Evolutionary conservation across 2,329 filamentous ascomycete genomes (phyloP).

Genomic region (Stagonosporopsis chrysanthemi): DNA sequence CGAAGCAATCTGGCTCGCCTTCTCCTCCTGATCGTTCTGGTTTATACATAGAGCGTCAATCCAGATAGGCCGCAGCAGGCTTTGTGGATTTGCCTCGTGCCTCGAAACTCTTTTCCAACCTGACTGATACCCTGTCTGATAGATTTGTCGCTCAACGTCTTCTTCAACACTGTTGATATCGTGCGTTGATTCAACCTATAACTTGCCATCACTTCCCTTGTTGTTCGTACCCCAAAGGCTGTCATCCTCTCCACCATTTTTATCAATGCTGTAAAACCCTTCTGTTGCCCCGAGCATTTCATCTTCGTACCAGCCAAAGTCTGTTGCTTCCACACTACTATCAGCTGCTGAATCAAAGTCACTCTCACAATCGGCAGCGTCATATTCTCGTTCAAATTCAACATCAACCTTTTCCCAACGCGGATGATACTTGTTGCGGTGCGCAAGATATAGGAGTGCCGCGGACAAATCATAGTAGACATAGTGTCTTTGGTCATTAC

Average conservation of each 20-base stretch:
- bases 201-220: not conserved
- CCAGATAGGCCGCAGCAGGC: slow-evolving; percentile 8
- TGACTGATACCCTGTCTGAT: not conserved
- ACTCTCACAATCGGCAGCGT: not conserved
- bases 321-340: not conserved
- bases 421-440: not conserved
- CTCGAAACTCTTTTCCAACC: not conserved
- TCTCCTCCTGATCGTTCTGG: slow-evolving; percentile 17
- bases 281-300: not conserved
- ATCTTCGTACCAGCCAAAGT: not conserved
- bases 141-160: not conserved
- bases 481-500: not conserved
- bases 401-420: not conserved
- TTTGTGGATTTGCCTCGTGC: not conserved
- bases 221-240: not conserved
- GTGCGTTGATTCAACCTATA: not conserved
- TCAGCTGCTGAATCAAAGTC: not conserved
- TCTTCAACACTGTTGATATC: not conserved
- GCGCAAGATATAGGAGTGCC: slow-evolving; percentile 1
- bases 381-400: not conserved
- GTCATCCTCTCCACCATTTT: not conserved
- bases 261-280: not conserved
- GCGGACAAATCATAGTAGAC: not conserved
- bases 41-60: slow-evolving; percentile 28
- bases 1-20: slow-evolving; percentile 14